These are phyloP conservation scores for Haematococcus lacustris DNA, from an alignment of 139 green algal genomes.

Conservation along the genomic window DNA sequence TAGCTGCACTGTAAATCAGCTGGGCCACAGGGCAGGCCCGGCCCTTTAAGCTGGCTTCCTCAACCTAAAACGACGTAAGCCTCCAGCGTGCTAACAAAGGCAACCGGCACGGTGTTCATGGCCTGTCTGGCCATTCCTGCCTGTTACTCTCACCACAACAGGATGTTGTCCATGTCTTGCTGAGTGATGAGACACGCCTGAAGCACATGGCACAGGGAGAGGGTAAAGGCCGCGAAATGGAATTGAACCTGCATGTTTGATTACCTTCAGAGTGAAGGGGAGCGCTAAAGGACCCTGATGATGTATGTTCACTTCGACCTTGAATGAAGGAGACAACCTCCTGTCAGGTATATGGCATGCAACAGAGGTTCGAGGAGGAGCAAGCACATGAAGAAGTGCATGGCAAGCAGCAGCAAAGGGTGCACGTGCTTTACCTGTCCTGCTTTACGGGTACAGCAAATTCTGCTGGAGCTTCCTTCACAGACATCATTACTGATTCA, in stretches of 20 bases:
- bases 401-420: not conserved
- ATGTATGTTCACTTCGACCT: conserved; percentile 41
- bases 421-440: conserved; percentile 31
- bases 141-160: conserved; percentile 8
- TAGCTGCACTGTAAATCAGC: not conserved
- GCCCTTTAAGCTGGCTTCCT: not conserved
- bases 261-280: conserved; percentile 44
- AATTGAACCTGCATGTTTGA: too few relatives aligned
- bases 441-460: conserved; percentile 61
- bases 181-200: conserved; percentile 44
- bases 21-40: not conserved
- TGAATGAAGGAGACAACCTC: conserved; percentile 49
- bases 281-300: conserved; percentile 29
- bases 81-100: not conserved
- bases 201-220: too few relatives aligned
- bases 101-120: not conserved
- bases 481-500: conserved; percentile 28
- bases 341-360: conserved; percentile 9
- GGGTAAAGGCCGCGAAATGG: too few relatives aligned
- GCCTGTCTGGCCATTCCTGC: conserved; percentile 2
- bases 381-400: not conserved
- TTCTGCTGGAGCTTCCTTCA: conserved; percentile 52
- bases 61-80: not conserved
- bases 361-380: not conserved
- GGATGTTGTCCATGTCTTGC: conserved; percentile 52